Evolutionary conservation across 73 alveolate species (phyloP), one percentile per base, ranked within the genome.

Genomic region (Paramecium sexaurelia): DNA sequence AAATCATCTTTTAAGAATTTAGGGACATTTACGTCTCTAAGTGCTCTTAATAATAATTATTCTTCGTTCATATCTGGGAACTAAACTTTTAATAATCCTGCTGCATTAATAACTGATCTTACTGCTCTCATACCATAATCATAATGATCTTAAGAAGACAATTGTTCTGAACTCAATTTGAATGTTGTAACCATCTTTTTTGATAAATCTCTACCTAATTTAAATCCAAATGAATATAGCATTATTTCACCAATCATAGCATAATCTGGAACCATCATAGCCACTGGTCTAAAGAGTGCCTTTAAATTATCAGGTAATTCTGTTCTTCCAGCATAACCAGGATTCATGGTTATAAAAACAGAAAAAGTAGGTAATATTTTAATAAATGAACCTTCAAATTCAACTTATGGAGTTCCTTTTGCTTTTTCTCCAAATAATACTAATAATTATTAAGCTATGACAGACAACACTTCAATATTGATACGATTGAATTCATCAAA

Each of bases 61-160:
- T 96, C 97, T 95, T 98, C 99, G 51, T 98, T 97, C 95, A 96
- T 92, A 71, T 97, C 99, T 56, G 97, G 98, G 55, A 93, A 95
- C 36, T 98, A 96, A 73, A 98, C 92, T 92, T 98, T 98, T 55
- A 97, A 94, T 68, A 97, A 92, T 55, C 99, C 99, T 29, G 99
- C 99, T 9, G 99, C 99, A 92, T 98, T 98, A 84, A 99, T 96
- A 88, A 99, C 99, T 13, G 99, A 97, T 93, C 99, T 96, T 22
- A 99, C 99, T 47, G 99, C 99, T 71, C 99, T 97, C 99, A 99
- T 98, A 55, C 99, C 99, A 91, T 97, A 99, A 93, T 99, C 99
- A 94, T 99, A 95, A 91, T 97, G 99, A 71, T 96, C 99, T 92
- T 97, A 98, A 20, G 98, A 95, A 66, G 99, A 98, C 27, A 99